Base-by-base conservation (phyloP, 2,329 filamentous ascomycete species). In the Penicillium sp. region DNA sequence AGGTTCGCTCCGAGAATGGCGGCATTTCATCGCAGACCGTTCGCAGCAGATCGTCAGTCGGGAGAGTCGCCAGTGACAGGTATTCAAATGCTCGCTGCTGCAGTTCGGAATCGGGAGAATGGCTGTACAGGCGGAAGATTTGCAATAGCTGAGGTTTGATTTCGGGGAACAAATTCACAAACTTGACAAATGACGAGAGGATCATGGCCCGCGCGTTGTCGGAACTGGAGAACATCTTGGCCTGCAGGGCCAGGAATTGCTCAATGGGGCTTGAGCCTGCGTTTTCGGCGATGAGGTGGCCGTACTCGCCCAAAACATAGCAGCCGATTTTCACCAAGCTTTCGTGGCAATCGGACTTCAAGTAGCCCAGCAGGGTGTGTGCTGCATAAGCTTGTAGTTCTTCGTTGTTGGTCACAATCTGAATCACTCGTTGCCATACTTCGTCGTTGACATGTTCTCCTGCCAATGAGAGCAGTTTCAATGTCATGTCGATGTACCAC, bases 21-120 rank as follows among this genome's bases (percentile, higher is more conserved):
- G 94, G 94, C 95, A 99, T 99, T 73, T 99, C 94, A 66, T 99
- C 94, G 73, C 92, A 96, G 6, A 99, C 87, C 0, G 94, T 97
- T 50, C 94, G 86, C 13, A 99, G 81, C 7, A 99, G 82, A 62
- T 97, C 92, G 67, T 99, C 94, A 0, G 90, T 91, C 0, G 91
- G 89, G 72, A 95, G 82, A 34, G 85, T 92, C 18, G 92, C 91
- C 60, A 99, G 81, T 0, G 89, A 86, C 57, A 97, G 81, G 72
- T 97, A 99, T 73, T 99, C 94, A 76, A 92, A 99, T 14, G 94
- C 93, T 75, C 94, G 82, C 77, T 99, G 94, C 73, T 99, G 94
- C 62, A 99, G 81, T 73, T 99, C 94, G 0, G 94, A 90, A 72
- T 99, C 94, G 29, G 97, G 81, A 0, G 92, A 95, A 72, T 97